These are phyloP conservation scores for Symmetrospora coprosmae DNA, from an alignment of 768 basidiomycete species.

Conservation along the genomic window DNA sequence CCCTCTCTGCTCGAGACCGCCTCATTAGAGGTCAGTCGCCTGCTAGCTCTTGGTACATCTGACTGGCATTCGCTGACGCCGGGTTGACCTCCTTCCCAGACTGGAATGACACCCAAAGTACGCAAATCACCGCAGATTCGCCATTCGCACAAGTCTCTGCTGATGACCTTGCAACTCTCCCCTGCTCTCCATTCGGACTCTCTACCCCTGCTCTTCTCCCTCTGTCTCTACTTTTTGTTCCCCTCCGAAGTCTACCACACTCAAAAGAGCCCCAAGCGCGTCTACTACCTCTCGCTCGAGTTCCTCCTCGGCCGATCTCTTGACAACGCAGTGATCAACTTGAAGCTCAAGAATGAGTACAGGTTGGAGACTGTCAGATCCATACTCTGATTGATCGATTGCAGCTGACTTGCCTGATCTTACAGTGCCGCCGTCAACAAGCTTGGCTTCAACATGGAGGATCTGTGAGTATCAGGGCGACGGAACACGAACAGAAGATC, in stretches of 20 bases:
- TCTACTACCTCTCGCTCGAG: slow-evolving; percentile 87
- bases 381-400: too few species aligned
- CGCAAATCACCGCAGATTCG: neutral
- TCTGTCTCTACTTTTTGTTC: neutral
- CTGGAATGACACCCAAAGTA: slow-evolving; percentile 25
- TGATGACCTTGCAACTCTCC: neutral
- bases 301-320: slow-evolving; percentile 47
- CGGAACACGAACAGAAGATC: slow-evolving; percentile 35
- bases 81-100: neutral
- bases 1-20: slow-evolving; percentile 73
- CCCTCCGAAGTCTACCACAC: slow-evolving; percentile 34
- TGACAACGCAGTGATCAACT: slow-evolving; percentile 66
- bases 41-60: neutral
- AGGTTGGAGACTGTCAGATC: too few species aligned
- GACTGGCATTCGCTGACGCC: neutral
- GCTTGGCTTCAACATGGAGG: slow-evolving; percentile 56
- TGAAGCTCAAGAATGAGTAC: slow-evolving; percentile 67
- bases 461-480: too few species aligned
- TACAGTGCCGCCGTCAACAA: slow-evolving; percentile 52
- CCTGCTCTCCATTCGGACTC: neutral
- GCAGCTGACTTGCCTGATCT: too few species aligned
- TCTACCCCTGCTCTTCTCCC: neutral
- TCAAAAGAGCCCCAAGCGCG: slow-evolving; percentile 36
- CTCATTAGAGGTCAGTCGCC: slow-evolving; percentile 37
- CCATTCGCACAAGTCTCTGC: neutral